Base-by-base conservation (phyloP, 2,329 filamentous ascomycete genomes). In the Lomentospora prolificans region DNA sequence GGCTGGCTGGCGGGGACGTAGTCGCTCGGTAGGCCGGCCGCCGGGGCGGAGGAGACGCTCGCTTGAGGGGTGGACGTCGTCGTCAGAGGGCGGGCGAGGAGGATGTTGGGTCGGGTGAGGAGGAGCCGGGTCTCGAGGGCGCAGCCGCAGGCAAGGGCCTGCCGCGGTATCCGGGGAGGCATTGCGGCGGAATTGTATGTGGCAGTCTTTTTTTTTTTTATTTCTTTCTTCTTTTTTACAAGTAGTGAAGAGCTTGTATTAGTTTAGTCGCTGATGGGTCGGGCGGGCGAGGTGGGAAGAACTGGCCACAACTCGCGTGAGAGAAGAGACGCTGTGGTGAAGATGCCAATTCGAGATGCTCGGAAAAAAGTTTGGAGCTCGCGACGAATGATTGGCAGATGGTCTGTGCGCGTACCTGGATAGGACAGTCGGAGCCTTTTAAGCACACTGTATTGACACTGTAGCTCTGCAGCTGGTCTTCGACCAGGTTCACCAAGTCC, bases 1-100 rank as follows among this genome's bases (percentile, higher is more conserved):
- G 91, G 92, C 70, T 96, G 90, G 1, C 84, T 86, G 0, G 84
- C 81, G 73, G 79, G 85, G 2, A 75, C 69, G 60, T 77, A 76
- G 61, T 78, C 71, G 57, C 72, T 68, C 1, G 76, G 75, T 25
- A 76, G 64, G 31, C 48, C 46, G n/a, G 53, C 50, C 17, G 64
- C 57, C 17, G 61, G 58, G 5, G 61, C 58, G 14, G 64, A 59
- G 7, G 68, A 63, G 50, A 12, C 30, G n/a, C n/a, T n/a, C n/a
- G 62, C 63, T 50, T 63, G 60, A 10, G 57, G 58, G 41, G 59
- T 58, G 7, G 58, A 39, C 44, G 59, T 61, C 14, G 66, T 69
- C 25, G 68, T 65, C 57, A 68, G 63, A 55, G 39, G 24, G 33
- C 3, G 14, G 36, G 31, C 17, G 50, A 56, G 19, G 57, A 52